Evolutionary conservation across 148 eudicot genomes (phyloP).

Genomic region (Persicaria maculosa): DNA sequence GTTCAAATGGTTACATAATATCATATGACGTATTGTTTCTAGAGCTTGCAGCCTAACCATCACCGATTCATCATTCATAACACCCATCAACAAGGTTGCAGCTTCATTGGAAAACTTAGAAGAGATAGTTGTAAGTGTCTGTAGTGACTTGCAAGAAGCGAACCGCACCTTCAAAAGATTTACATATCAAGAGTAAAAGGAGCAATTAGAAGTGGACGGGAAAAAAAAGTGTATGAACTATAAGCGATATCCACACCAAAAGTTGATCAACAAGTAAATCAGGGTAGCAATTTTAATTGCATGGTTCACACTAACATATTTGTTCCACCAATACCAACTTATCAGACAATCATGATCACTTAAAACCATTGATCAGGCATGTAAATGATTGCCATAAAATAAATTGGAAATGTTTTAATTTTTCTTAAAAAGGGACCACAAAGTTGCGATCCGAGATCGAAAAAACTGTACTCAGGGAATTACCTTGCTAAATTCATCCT

Average conservation of each 20-base stretch:
- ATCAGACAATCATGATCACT: neutral
- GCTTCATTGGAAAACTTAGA: constrained; percentile 53
- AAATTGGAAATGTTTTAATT: neutral
- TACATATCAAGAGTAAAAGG: neutral
- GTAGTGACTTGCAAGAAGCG: constrained; percentile 68
- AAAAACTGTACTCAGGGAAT: constrained; percentile 9
- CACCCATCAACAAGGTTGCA: constrained; percentile 51
- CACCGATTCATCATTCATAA: constrained; percentile 77
- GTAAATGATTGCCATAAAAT: neutral
- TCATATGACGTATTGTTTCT: constrained; percentile 60
- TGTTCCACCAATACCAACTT: neutral
- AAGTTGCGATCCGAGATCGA: neutral
- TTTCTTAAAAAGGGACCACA: neutral
- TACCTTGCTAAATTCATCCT: constrained; percentile 89
- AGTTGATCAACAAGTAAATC: neutral
- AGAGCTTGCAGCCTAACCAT: constrained; percentile 59
- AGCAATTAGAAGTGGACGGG: neutral
- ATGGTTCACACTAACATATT: neutral
- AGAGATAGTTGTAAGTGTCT: constrained; percentile 41
- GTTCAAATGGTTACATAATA: constrained; percentile 36
- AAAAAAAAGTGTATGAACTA: neutral
- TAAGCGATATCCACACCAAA: neutral
- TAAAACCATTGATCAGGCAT: neutral
- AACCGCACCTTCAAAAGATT: constrained; percentile 62
- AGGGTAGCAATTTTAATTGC: neutral